These are phyloP conservation scores for Metarhizium album DNA, from an alignment of 2,329 filamentous ascomycete species.

Conservation along the genomic window DNA sequence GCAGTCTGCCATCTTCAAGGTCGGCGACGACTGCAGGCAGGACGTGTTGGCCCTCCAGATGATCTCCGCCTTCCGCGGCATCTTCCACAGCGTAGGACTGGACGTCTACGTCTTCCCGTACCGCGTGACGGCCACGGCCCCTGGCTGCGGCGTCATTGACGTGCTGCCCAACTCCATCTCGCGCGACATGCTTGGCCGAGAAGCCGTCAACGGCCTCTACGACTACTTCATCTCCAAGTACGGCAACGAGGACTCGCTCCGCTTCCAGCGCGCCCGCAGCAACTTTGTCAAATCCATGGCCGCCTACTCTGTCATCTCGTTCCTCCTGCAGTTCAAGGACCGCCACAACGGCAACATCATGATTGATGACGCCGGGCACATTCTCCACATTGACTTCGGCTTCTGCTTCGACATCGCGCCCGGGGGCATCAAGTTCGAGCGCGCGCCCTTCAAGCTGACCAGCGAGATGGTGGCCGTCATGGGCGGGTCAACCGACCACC, in stretches of 20 bases:
- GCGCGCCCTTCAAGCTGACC: constrained; percentile 96
- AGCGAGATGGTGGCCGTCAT: constrained; percentile 98
- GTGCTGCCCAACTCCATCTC: constrained; percentile 96
- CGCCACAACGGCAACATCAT: constrained; percentile 99
- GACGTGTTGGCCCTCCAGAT: constrained; percentile 95
- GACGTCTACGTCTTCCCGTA: constrained; percentile 97
- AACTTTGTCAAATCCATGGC: constrained; percentile 99
- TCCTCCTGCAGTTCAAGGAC: constrained; percentile 96
- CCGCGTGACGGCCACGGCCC: constrained; percentile 91
- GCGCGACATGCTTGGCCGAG: constrained; percentile 94
- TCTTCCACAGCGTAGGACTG: constrained; percentile 88
- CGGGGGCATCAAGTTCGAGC: constrained; percentile 93
- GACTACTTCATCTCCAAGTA: constrained; percentile 98
- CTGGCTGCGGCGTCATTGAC: constrained; percentile 95
- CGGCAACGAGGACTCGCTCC: constrained; percentile 87
- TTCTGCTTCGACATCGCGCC: constrained; percentile 99
- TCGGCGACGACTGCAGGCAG: constrained; percentile 95
- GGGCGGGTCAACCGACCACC: constrained; percentile 75
- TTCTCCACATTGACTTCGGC: constrained; percentile 96
- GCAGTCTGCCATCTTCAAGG: constrained; percentile 99
- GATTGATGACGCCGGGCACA: constrained; percentile 94
- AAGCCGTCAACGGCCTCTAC: constrained; percentile 95
- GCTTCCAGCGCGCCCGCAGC: constrained; percentile 87
- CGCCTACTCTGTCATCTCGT: constrained; percentile 93
- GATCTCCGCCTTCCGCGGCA: constrained; percentile 94